Conservation (phyloP, 2,329 filamentous ascomycete genomes). For the Exserohilum turcica region DNA sequence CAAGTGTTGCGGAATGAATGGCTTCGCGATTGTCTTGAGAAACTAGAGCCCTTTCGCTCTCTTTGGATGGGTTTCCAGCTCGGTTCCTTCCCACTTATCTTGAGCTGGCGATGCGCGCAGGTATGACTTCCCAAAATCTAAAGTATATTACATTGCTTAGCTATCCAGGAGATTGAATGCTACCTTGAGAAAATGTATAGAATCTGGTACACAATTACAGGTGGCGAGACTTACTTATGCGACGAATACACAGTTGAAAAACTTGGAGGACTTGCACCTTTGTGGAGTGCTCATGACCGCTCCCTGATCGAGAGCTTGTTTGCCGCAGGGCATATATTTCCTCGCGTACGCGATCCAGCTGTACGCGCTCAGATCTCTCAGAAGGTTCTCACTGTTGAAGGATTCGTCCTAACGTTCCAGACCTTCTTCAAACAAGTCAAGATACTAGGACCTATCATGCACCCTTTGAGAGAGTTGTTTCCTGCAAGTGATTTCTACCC, state of each 20-base stretch:
- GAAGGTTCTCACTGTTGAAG: slow-evolving; percentile 9
- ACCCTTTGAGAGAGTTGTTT: slow-evolving; percentile 12
- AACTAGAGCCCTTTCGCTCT: slow-evolving; percentile 15
- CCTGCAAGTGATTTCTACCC: slow-evolving; percentile 3
- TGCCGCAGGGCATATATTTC: slow-evolving; percentile 7
- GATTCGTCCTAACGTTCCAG: slow-evolving; percentile 10
- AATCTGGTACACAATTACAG: slow-evolving; percentile 12
- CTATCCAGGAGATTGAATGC: slow-evolving; percentile 13
- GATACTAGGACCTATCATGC: slow-evolving; percentile 14
- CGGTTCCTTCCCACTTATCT: slow-evolving; percentile 11
- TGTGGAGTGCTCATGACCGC: slow-evolving; percentile 12
- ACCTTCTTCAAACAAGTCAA: slow-evolving; percentile 20
- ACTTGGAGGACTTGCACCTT: slow-evolving; percentile 8
- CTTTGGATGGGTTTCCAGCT: slow-evolving; percentile 14
- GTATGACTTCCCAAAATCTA: slow-evolving; percentile 1
- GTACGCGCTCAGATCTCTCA: slow-evolving; percentile 7
- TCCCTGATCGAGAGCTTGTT: slow-evolving; percentile 11
- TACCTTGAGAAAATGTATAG: slow-evolving; percentile 12
- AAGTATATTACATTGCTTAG: not conserved
- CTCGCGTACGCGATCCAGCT: slow-evolving; percentile 2
- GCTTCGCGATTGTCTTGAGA: slow-evolving; percentile 14
- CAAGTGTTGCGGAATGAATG: slow-evolving; percentile 13
- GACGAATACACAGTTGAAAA: slow-evolving; percentile 15
- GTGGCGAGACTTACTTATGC: slow-evolving; percentile 1
- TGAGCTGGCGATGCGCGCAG: slow-evolving; percentile 17